These are phyloP conservation scores for Pseudozyma tsukubaensis DNA, from an alignment of 1,284 basidiomycete genomes.

Conservation along the genomic window DNA sequence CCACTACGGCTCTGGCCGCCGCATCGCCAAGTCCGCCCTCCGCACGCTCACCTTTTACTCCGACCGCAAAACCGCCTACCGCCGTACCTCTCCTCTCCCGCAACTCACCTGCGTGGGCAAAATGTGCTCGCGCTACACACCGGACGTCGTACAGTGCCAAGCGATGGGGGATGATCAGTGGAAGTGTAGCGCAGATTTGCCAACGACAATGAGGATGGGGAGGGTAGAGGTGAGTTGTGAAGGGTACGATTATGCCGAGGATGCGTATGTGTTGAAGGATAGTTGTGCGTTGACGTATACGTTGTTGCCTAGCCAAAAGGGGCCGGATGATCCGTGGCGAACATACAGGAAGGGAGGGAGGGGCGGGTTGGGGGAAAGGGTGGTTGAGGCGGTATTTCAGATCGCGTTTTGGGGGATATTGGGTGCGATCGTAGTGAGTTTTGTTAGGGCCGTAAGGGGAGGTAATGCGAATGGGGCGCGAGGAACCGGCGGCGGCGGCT, in stretches of 20 bases:
- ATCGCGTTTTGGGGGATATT: conserved; percentile 73
- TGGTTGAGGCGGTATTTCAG: conserved; percentile 72
- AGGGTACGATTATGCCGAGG: conserved; percentile 83
- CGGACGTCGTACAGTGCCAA: conserved; percentile 85
- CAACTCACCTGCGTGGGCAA: conserved; percentile 85
- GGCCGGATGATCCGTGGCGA: conserved; percentile 20
- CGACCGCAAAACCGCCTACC: conserved; percentile 75
- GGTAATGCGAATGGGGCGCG: background rate
- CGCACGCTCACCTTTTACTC: conserved; percentile 83
- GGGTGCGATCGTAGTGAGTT: conserved; percentile 32
- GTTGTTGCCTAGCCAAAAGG: conserved; percentile 35
- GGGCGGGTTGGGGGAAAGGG: conserved; percentile 34
- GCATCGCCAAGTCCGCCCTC: conserved; percentile 70
- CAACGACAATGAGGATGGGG: conserved; percentile 81
- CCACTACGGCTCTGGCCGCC: conserved; percentile 35
- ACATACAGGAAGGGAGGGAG: background rate
- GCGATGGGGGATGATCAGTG: conserved; percentile 76
- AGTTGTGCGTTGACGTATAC: conserved; percentile 50
- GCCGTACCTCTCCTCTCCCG: conserved; percentile 77
- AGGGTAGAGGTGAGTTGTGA: conserved; percentile 86
- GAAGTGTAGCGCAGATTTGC: conserved; percentile 87
- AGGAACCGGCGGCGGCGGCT: conserved; percentile 5
- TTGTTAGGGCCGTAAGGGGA: conserved; percentile 20
- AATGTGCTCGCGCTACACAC: conserved; percentile 79
- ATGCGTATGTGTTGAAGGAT: conserved; percentile 81